Evolutionary conservation across 2,329 filamentous ascomycete genomes (phyloP).

Genomic region (Escovopsis sp.): DNA sequence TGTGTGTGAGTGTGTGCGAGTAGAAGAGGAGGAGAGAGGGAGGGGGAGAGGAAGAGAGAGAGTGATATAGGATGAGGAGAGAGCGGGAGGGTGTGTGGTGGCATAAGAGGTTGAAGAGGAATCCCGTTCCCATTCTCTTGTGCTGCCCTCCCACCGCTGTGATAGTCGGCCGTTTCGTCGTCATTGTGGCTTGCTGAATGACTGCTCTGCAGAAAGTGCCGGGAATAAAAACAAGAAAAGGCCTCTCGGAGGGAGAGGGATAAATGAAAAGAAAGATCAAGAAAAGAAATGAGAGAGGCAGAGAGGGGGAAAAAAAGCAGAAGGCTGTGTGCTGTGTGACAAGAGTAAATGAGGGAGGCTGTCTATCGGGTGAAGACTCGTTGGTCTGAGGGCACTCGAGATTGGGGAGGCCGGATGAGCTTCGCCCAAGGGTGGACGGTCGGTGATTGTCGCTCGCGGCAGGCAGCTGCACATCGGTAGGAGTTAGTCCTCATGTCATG

Average conservation of each 20-base stretch:
- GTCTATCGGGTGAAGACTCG: conserved; percentile 16
- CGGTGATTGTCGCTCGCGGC: conserved; percentile 24
- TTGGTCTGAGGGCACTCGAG: conserved; percentile 13
- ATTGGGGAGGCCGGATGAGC: conserved; percentile 20
- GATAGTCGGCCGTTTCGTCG: neutral
- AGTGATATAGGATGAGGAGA: too few relatives aligned
- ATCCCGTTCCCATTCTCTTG: too few relatives aligned
- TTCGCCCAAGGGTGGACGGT: conserved; percentile 25
- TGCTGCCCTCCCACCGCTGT: neutral
- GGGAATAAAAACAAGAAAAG: neutral
- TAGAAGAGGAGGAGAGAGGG: too few relatives aligned
- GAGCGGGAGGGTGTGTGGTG: too few relatives aligned
- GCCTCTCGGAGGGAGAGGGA: neutral
- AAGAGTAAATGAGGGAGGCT: neutral
- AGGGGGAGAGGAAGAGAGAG: too few relatives aligned
- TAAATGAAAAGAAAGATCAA: neutral
- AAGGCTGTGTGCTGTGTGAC: neutral
- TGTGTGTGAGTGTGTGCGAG: neutral
- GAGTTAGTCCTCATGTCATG: conserved; percentile 6
- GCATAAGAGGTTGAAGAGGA: too few relatives aligned
- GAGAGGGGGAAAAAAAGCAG: neutral
- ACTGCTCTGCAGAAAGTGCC: neutral
- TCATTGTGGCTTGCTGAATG: neutral
- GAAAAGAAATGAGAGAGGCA: neutral
- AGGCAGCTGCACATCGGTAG: conserved; percentile 18